Conservation (phyloP, 768 basidiomycete genomes). For the Serendipita sp. region DNA sequence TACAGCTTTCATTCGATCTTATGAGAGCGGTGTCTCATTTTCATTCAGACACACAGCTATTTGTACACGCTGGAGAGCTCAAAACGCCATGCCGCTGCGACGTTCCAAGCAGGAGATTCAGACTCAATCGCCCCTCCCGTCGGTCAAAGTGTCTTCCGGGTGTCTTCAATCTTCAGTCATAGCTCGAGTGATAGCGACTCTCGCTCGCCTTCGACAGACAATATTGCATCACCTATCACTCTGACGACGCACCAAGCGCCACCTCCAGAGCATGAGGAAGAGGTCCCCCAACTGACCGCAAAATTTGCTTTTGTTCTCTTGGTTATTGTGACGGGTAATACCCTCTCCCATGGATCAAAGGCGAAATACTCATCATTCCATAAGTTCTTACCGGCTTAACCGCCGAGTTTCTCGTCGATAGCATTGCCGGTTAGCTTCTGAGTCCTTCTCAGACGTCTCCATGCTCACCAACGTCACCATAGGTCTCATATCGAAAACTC, state of each 20-base stretch:
- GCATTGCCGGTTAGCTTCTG: constrained; percentile 23
- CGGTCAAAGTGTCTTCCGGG: not conserved
- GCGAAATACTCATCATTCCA: not conserved
- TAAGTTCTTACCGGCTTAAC: constrained; percentile 24
- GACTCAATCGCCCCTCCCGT: not conserved
- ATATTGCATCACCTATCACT: constrained; percentile 8
- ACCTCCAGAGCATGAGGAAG: constrained; percentile 14
- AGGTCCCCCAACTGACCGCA: constrained; percentile 21
- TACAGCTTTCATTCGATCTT: not conserved
- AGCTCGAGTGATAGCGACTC: constrained; percentile 13
- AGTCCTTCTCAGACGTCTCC: not conserved
- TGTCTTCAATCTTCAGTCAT: constrained; percentile 8
- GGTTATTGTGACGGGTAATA: constrained; percentile 17
- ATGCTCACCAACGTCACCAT: not conserved
- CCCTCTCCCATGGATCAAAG: not conserved
- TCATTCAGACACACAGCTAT: not conserved
- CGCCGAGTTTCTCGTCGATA: constrained; percentile 26
- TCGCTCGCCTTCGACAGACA: not conserved
- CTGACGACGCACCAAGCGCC: not conserved
- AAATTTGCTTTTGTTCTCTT: constrained; percentile 21
- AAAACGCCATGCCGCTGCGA: not conserved
- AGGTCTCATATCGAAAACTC: not conserved
- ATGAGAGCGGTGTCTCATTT: not conserved
- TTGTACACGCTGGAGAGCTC: not conserved
- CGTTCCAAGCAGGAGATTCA: not conserved